A percentile compares a stretch with the other conserved stretches of the same genome.
These are phyloP conservation scores for Cytospora leucostoma DNA, from an alignment of 2,329 filamentous ascomycete species.

Conservation along the genomic window DNA sequence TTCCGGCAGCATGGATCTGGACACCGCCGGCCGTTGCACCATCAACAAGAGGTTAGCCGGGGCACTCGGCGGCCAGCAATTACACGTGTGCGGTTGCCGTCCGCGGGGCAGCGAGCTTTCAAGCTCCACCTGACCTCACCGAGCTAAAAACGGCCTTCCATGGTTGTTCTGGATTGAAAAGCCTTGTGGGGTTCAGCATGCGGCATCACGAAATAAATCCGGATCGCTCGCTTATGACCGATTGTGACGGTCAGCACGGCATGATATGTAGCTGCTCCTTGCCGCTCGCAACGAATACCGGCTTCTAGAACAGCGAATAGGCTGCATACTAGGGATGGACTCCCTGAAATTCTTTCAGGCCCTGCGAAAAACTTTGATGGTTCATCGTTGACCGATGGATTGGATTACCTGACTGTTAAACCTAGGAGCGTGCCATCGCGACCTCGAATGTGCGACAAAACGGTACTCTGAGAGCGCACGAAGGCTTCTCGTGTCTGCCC, in stretches of 20 bases:
- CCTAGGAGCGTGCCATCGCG: not conserved
- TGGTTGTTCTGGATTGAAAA: constrained; percentile 24
- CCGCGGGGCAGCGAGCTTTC: constrained; percentile 11
- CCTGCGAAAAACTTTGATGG: constrained; percentile 12
- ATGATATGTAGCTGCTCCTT: constrained; percentile 9
- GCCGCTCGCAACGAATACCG: constrained; percentile 10
- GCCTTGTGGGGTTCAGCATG: constrained; percentile 25
- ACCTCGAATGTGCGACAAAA: not conserved
- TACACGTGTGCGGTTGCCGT: constrained; percentile 10
- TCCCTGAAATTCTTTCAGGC: constrained; percentile 17
- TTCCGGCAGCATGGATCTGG: constrained; percentile 19
- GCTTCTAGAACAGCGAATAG: constrained; percentile 20
- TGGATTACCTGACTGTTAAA: not conserved
- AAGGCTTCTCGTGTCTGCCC: not conserved
- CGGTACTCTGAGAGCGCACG: no score
- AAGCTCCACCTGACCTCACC: constrained; percentile 6
- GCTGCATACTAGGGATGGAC: constrained; percentile 11
- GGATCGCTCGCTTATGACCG: constrained; percentile 29
- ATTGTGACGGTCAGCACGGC: constrained; percentile 23
- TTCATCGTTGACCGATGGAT: constrained; percentile 5
- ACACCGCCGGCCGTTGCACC: constrained; percentile 17
- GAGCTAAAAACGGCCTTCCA: constrained; percentile 18
- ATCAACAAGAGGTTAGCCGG: constrained; percentile 12
- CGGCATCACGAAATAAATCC: constrained; percentile 29
- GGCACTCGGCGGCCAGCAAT: constrained; percentile 3